phyloP scores from a whole-genome alignment of 208 protist genomes.

The Tritrichomonas foetus region DNA sequence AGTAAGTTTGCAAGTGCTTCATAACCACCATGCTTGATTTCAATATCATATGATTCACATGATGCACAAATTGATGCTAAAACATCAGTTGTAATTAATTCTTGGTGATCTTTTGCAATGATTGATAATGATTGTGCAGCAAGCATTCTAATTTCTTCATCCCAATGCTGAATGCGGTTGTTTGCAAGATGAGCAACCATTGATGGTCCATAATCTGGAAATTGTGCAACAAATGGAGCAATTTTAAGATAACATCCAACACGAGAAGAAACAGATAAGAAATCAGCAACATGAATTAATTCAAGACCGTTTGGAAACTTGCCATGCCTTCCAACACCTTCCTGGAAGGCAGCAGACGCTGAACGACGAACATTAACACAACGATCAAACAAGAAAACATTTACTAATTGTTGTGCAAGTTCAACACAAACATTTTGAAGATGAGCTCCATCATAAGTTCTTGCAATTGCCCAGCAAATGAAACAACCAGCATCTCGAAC shows the following conservation, averaged over 20 bases:
- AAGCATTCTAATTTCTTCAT: not conserved
- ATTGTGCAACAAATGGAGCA: constrained; percentile 59
- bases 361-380: constrained; percentile 70
- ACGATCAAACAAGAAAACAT: constrained; percentile 61
- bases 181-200: not conserved
- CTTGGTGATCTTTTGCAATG: not conserved
- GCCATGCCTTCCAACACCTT: constrained; percentile 71
- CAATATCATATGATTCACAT: not conserved
- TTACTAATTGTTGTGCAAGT: constrained; percentile 57
- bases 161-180: not conserved
- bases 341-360: constrained; percentile 70
- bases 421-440: constrained; percentile 52
- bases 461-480: constrained; percentile 91
- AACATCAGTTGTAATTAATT: not conserved
- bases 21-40: not conserved
- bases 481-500: constrained; percentile 96
- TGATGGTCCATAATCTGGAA: not conserved
- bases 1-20: not conserved
- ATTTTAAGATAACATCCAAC: constrained; percentile 75
- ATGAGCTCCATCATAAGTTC: constrained; percentile 80
- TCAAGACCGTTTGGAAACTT: constrained; percentile 90
- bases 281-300: constrained; percentile 86
- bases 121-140: not conserved
- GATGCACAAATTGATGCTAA: not conserved
- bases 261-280: constrained; percentile 81